Evolutionary conservation across 2,329 filamentous ascomycete genomes (phyloP).

Genomic region (Colletotrichum orchidophilum): DNA sequence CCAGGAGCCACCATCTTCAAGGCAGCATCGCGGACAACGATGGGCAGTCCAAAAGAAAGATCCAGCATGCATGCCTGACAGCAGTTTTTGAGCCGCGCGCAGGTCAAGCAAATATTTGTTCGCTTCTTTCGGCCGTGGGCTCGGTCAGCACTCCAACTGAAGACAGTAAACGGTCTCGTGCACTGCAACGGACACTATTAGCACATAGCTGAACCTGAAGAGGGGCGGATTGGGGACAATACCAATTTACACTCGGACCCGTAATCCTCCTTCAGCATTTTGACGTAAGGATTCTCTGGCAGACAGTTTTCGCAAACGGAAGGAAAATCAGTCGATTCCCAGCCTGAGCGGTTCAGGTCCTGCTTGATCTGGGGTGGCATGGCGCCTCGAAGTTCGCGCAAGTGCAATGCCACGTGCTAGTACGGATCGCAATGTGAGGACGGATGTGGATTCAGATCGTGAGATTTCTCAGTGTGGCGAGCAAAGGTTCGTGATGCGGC

Average conservation of each 20-base stretch:
- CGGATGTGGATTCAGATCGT: neutral
- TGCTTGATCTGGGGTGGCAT: constrained; percentile 96
- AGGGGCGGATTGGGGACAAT: constrained; percentile 25
- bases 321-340: constrained; percentile 93
- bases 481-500: neutral
- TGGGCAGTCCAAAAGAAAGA: constrained; percentile 92
- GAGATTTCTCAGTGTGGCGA: neutral
- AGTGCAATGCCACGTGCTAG: neutral
- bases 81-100: constrained; percentile 97
- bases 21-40: constrained; percentile 93
- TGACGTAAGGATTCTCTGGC: constrained; percentile 95
- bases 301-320: constrained; percentile 93
- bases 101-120: constrained; percentile 96
- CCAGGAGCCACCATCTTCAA: constrained; percentile 98
- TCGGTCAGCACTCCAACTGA: constrained; percentile 93
- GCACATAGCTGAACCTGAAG: constrained; percentile 29
- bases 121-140: constrained; percentile 88
- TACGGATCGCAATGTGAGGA: neutral
- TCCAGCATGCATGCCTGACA: constrained; percentile 99
- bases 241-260: constrained; percentile 83
- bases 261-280: constrained; percentile 98
- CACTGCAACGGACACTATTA: constrained; percentile 57
- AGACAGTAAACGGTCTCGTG: constrained; percentile 94
- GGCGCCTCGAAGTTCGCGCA: constrained; percentile 36
- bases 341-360: constrained; percentile 93